Conservation (phyloP, 148 eudicot genomes). For the Camellia japonica region DNA sequence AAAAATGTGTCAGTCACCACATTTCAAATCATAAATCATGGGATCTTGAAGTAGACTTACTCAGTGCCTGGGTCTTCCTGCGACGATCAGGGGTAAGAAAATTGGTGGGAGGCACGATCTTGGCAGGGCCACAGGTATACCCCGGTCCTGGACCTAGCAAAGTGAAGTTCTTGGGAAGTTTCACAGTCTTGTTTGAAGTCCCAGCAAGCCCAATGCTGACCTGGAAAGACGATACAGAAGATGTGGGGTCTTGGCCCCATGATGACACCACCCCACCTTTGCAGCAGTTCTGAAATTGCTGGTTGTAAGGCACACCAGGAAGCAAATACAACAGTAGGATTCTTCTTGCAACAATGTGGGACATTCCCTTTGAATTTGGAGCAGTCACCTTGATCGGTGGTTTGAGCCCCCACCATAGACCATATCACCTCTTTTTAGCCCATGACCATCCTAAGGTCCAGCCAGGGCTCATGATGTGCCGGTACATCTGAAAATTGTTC, state of each 20-base stretch:
- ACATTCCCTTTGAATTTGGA: slow-evolving; percentile 81
- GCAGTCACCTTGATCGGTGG: slow-evolving; percentile 92
- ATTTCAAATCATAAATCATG: neutral
- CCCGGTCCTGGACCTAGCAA: slow-evolving; percentile 87
- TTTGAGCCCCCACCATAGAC: slow-evolving; percentile 82
- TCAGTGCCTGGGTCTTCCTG: slow-evolving; percentile 75
- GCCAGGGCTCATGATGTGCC: slow-evolving; percentile 75
- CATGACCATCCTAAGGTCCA: slow-evolving; percentile 93
- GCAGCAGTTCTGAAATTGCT: slow-evolving; percentile 77
- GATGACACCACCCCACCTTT: slow-evolving; percentile 72
- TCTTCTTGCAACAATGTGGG: slow-evolving; percentile 82
- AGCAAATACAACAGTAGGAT: slow-evolving; percentile 66
- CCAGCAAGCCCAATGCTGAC: slow-evolving; percentile 86
- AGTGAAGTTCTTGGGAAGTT: slow-evolving; percentile 78
- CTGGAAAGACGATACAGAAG: slow-evolving; percentile 68
- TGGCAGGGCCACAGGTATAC: slow-evolving; percentile 96
- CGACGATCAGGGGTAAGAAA: slow-evolving; percentile 58
- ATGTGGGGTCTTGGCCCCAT: slow-evolving; percentile 73
- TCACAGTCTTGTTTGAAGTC: slow-evolving; percentile 68
- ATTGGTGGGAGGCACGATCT: slow-evolving; percentile 69
- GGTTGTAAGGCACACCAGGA: slow-evolving; percentile 82
- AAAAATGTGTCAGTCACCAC: neutral
- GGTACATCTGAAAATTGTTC: slow-evolving; percentile 85
- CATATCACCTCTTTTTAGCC: slow-evolving; percentile 93
- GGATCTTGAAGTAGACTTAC: slow-evolving; percentile 31